Evolutionary conservation across 2,329 filamentous ascomycete species (phyloP).

Genomic region (Cercospora berteroae): DNA sequence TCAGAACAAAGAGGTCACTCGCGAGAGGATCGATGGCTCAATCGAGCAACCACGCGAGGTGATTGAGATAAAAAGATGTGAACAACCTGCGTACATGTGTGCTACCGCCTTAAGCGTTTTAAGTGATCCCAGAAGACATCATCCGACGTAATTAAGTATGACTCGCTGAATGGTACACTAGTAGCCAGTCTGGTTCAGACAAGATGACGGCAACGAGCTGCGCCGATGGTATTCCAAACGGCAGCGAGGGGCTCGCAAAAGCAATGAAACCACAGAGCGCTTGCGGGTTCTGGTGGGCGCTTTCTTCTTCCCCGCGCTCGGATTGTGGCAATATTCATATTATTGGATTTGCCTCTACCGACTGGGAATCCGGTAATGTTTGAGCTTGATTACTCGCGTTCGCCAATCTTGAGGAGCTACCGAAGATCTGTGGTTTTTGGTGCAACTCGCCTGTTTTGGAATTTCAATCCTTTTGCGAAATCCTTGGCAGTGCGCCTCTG

Average conservation of each 20-base stretch:
- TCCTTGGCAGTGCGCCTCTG: not conserved
- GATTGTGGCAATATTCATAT: not conserved
- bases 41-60: not conserved
- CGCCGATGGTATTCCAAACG: not conserved
- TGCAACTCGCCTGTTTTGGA: not conserved
- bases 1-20: not conserved
- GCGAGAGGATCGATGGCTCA: not conserved
- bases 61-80: not conserved
- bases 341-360: not conserved
- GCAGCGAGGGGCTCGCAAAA: not conserved
- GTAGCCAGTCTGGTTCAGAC: not conserved
- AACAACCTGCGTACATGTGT: not conserved
- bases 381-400: not conserved
- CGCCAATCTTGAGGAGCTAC: too few relatives aligned
- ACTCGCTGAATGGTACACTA: not conserved
- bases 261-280: not conserved
- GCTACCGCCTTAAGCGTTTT: not conserved
- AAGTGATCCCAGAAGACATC: not conserved
- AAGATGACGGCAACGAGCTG: not conserved
- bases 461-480: not conserved
- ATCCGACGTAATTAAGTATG: not conserved
- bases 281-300: not conserved
- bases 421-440: too few relatives aligned
- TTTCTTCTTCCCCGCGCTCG: not conserved
- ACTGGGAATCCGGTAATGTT: not conserved